These are phyloP conservation scores for Edaphochlamys debaryana DNA, from an alignment of 139 green algal genomes.

Conservation along the genomic window DNA sequence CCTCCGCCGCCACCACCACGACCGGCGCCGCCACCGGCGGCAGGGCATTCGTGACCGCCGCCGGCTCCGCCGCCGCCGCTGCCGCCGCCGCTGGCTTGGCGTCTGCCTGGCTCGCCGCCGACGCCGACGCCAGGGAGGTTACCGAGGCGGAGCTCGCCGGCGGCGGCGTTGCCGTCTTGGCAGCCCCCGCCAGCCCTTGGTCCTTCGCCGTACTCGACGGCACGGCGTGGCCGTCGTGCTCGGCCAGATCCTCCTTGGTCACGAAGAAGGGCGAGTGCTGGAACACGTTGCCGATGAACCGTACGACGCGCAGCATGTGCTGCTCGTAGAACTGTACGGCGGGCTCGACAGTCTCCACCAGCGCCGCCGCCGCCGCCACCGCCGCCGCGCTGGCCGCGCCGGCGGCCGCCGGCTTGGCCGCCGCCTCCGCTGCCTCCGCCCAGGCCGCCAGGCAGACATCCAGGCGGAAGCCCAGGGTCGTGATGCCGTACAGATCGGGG, in stretches of 20 bases:
- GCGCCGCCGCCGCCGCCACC: not conserved
- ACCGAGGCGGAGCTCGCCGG: not conserved
- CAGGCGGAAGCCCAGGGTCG: constrained; percentile 21
- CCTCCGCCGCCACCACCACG: not conserved
- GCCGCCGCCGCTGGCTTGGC: not conserved
- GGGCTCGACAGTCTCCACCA: constrained; percentile 17
- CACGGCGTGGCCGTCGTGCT: not conserved
- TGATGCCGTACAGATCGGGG: constrained; percentile 52
- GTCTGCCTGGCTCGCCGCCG: no score
- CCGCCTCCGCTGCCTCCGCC: not conserved
- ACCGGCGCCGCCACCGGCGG: not conserved
- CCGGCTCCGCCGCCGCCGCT: not conserved
- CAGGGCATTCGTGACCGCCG: no score
- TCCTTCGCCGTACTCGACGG: no score
- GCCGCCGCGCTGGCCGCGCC: not conserved
- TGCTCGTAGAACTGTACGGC: constrained; percentile 46
- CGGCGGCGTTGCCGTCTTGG: not conserved
- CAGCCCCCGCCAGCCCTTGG: not conserved
- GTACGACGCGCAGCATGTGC: constrained; percentile 44
- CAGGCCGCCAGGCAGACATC: constrained; percentile 18
- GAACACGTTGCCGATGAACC: constrained; percentile 38
- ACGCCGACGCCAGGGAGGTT: no score
- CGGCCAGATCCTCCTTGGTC: constrained; percentile 29
- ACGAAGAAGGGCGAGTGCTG: constrained; percentile 41
- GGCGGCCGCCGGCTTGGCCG: not conserved